Base-by-base conservation (phyloP, 73 alveolate species). In the Paramecium pentaurelia region DNA sequence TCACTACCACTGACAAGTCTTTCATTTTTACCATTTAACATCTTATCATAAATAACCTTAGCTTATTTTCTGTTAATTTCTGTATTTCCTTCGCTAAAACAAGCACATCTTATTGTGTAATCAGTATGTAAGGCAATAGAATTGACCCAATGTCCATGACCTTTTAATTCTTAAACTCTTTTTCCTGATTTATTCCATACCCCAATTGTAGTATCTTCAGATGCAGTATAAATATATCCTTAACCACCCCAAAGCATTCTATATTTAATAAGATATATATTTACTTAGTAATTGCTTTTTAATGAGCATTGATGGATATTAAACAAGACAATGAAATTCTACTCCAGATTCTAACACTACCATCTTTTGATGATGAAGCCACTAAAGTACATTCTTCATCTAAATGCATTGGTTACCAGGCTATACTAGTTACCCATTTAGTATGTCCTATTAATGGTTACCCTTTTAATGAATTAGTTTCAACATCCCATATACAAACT, bases 1-100 rank as follows among this genome's bases (percentile, higher is more conserved):
- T 99, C 99, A 80, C 99, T 96, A 45, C 99, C 99, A 36, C 99
- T 94, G 8, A 98, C 99, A 68, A 99, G 86, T 92, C 99, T 96
- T 92, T 99, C 99, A 36, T 94, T 95, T 30, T 95, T 93, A 45
- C 96, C 95, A 59, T 95, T 96, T 71, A 95, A 95, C 44, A 95
- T 92, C 70, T 95, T 92, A 16, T 96, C 93, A 92, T 96, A 97
- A 86, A 98, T 93, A 77, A 95, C 94, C 60, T 89, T 90, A 11
- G 99, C 98, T 77, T 97, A 93, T 49, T 89, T 71, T 58, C 92
- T 84, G 30, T 92, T 86, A 58, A 95, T 91, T 34, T 96, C 97
- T 84, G 95, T 95, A 90, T 92, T 92, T 9, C 93, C 95, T 20
- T 96, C 96, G 85, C 94, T 97, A 86, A 93, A 95, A 86, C 95